A percentile compares a stretch with the other conserved stretches of the same genome.
These are phyloP conservation scores for Paramecium tetraurelia DNA, from an alignment of 73 alveolate genomes.

Conservation along the genomic window DNA sequence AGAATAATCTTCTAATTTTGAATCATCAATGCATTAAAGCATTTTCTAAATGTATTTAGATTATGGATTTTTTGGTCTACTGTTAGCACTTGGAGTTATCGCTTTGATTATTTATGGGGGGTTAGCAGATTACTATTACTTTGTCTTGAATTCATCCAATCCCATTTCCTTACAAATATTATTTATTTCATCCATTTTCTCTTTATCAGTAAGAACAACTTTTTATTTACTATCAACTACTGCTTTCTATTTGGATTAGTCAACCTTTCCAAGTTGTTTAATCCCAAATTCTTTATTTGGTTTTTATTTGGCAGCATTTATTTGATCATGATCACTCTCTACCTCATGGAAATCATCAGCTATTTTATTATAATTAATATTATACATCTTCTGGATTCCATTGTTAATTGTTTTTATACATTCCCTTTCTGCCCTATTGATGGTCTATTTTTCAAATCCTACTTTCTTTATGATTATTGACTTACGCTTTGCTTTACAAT, in stretches of 20 bases:
- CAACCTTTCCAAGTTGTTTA: neutral
- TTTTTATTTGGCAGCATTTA: neutral
- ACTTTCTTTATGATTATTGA: neutral
- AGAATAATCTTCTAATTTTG: constrained; percentile 39
- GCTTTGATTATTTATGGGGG: neutral
- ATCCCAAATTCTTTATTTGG: neutral
- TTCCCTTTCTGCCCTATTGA: neutral
- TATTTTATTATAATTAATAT: neutral
- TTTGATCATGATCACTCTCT: neutral
- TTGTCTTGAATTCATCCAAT: neutral
- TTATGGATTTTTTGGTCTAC: constrained; percentile 26
- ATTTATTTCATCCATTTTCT: neutral
- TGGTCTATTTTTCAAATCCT: neutral
- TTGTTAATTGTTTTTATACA: neutral
- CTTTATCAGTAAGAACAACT: neutral
- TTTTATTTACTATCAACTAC: neutral
- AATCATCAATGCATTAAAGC: constrained; percentile 46
- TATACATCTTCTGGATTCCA: neutral
- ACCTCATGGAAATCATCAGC: neutral
- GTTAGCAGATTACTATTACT: neutral
- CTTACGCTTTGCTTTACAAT: neutral
- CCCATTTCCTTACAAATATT: constrained; percentile 1
- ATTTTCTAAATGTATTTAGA: constrained; percentile 24
- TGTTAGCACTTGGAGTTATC: neutral
- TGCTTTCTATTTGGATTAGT: neutral